Evolutionary conservation across 139 green algal species (phyloP), one percentile per base, ranked within the genome.

Genomic region (Chlorokybus atmophyticus): DNA sequence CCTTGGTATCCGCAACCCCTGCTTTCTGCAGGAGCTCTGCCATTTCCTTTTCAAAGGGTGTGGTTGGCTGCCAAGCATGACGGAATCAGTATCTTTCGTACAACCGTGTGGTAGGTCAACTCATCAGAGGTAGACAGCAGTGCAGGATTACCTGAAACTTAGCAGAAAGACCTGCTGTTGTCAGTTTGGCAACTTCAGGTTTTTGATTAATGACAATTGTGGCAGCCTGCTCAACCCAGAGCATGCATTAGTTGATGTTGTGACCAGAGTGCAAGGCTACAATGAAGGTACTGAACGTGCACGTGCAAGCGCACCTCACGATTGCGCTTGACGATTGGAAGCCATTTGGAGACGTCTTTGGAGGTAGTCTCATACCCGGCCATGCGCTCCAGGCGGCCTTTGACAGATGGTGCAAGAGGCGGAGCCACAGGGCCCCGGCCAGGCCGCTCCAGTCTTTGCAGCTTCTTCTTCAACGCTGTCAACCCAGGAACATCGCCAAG

Each of bases 311-410:
- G n/a, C n/a, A n/a, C 87, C 67, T 96, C 84, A 1, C 89, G 72
- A 59, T 97, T 93, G 27, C 82, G 69, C 77, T 95, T 93, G 24
- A 97, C 81, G 1, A 96, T 66, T 4, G 78, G 73, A 64, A 85
- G 73, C 88, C 88, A 97, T 66, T 89, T 89, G 31, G 73, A 65
- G 3, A 93, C 80, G 3, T 95, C 84, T 54, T 85, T 62, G 3
- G 62, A 77, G 14, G 80, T 82, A 5, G 63, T 61, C 56, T 91
- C 81, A 56, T 97, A 97, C 7, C 78, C 89, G 0, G 83, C 90
- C 66, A 83, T 82, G 55, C 68, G 28, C 28, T 68, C 56, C 14
- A 76, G 26, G 0, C 63, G 50, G 56, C 62, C 62, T 17, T 51
- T 42, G 17, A 76, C 28, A 2, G 26, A 3, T 3, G 3, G 28